These are phyloP conservation scores for Talaromyces thailandensis DNA, from an alignment of 495 filamentous ascomycete genomes.

Conservation along the genomic window DNA sequence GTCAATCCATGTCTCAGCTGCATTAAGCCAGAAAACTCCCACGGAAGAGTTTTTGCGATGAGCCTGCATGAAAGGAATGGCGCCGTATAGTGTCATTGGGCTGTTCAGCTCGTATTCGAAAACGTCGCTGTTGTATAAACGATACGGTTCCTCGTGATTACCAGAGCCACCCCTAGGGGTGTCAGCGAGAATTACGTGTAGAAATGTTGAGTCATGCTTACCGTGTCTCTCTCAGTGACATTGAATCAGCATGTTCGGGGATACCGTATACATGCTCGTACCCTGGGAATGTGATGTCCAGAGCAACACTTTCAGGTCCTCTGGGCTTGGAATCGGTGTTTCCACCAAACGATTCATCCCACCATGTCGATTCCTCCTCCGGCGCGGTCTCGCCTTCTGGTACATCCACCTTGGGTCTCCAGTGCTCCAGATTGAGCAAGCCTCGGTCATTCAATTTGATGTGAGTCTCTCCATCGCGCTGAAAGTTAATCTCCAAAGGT, in stretches of 20 bases:
- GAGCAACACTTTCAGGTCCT: constrained; percentile 77
- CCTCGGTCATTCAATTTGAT: constrained; percentile 83
- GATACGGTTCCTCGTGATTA: constrained; percentile 85
- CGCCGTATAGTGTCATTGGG: constrained; percentile 96
- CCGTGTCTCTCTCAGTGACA: constrained; percentile 84
- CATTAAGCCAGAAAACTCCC: constrained; percentile 97
- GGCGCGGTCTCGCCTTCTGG: constrained; percentile 37
- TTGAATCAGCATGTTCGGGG: constrained; percentile 81
- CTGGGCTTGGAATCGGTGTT: constrained; percentile 89
- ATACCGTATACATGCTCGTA: constrained; percentile 93
- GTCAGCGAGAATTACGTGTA: no score
- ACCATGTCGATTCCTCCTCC: constrained; percentile 82
- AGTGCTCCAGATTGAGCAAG: constrained; percentile 87
- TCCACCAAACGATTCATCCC: constrained; percentile 93
- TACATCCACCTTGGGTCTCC: constrained; percentile 79
- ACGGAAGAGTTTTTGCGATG: constrained; percentile 89
- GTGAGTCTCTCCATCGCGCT: constrained; percentile 71
- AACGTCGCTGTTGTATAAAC: constrained; percentile 91
- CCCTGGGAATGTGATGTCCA: constrained; percentile 87
- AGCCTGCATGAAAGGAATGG: constrained; percentile 96
- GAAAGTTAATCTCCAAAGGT: constrained; percentile 80
- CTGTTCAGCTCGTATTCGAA: constrained; percentile 96
- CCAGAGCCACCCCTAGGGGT: constrained; percentile 59
- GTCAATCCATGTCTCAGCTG: constrained; percentile 95
- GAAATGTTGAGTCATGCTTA: no score